Percentiles rank a stretch among this genome's conserved stretches.
Evolutionary conservation across 495 filamentous ascomycete species (phyloP).

Genomic region (Lasiosphaeriaceae sp.): DNA sequence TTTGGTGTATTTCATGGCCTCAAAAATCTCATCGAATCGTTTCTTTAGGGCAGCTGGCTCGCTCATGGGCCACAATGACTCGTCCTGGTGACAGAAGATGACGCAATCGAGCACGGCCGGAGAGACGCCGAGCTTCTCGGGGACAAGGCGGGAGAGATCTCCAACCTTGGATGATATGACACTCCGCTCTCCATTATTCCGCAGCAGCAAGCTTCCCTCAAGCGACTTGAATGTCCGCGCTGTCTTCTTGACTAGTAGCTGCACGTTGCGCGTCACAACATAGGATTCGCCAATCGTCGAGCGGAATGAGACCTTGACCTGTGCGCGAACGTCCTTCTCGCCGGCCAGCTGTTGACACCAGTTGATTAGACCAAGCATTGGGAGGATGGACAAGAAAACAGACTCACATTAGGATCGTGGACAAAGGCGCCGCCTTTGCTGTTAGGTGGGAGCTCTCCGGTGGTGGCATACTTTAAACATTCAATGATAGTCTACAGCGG

Average conservation of each 20-base stretch:
- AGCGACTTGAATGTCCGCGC: constrained; percentile 69
- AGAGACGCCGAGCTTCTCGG: constrained; percentile 85
- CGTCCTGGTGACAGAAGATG: constrained; percentile 98
- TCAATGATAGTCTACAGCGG: constrained; percentile 96
- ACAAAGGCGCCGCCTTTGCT: constrained; percentile 94
- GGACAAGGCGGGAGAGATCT: constrained; percentile 78
- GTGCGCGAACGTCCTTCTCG: constrained; percentile 86
- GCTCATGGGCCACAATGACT: constrained; percentile 97
- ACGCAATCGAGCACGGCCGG: constrained; percentile 86
- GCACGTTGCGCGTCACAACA: constrained; percentile 75
- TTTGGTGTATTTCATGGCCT: constrained; percentile 93
- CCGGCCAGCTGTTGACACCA: constrained; percentile 57
- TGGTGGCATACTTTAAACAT: constrained; percentile 97
- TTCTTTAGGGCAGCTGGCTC: constrained; percentile 82
- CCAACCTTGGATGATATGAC: constrained; percentile 72
- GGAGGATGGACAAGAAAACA: not conserved
- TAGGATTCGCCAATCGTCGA: constrained; percentile 69
- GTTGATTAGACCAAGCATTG: not conserved
- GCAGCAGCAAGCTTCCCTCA: constrained; percentile 69
- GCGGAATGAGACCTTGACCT: constrained; percentile 86
- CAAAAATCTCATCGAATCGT: constrained; percentile 95
- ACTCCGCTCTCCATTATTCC: constrained; percentile 75
- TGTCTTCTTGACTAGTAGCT: constrained; percentile 81
- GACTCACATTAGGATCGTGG: constrained; percentile 77
- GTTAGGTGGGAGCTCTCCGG: constrained; percentile 88